phyloP scores from a whole-genome alignment of 176 grass and related monocot species.

The Puya raimondii region DNA sequence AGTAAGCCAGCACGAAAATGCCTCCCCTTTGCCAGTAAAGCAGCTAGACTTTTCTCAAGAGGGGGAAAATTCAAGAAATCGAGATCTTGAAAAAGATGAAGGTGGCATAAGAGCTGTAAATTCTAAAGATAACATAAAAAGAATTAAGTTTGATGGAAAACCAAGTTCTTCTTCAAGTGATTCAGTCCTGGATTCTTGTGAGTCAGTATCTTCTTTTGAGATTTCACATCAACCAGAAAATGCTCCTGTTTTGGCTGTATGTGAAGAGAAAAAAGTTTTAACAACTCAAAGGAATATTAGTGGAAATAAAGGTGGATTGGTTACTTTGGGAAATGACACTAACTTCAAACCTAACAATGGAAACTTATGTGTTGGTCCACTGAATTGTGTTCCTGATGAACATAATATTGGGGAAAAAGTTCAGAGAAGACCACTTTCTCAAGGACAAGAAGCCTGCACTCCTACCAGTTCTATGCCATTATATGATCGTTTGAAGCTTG shows the following conservation, averaged over 20 bases:
- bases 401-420: constrained; percentile 8
- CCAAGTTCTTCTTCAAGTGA: constrained; percentile 1
- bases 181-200: constrained; percentile 9
- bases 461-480: constrained; percentile 54
- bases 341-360: constrained; percentile 9
- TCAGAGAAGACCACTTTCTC: constrained; percentile 27
- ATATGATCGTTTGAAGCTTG: constrained; percentile 56
- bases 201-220: constrained; percentile 17
- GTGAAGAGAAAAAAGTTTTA: neutral
- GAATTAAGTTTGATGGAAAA: constrained; percentile 9
- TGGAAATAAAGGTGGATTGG: constrained; percentile 9
- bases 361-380: constrained; percentile 13
- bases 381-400: constrained; percentile 16
- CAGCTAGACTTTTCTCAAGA: constrained; percentile 84
- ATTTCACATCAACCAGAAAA: neutral
- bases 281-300: neutral
- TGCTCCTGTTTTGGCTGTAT: neutral
- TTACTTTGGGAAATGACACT: constrained; percentile 13
- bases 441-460: constrained; percentile 35
- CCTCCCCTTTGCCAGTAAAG: constrained; percentile 75
- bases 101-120: neutral
- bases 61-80: constrained; percentile 35
- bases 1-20: constrained; percentile 24
- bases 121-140: constrained; percentile 19
- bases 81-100: constrained; percentile 28